These are phyloP conservation scores for Aspergillus fumigatus DNA, from an alignment of 2,329 filamentous ascomycete species.

Conservation along the genomic window DNA sequence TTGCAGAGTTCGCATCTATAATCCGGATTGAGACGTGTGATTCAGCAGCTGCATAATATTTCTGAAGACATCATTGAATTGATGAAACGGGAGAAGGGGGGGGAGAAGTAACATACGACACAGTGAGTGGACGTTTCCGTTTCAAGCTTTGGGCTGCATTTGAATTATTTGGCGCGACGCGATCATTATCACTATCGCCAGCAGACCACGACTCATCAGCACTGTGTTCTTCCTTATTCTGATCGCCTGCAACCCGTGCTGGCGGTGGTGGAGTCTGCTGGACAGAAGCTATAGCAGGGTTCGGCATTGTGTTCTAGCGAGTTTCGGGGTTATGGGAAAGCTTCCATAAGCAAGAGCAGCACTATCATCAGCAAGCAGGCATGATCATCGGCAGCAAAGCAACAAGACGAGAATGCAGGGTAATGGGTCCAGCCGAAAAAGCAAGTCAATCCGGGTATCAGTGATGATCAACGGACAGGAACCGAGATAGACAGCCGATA, in stretches of 20 bases:
- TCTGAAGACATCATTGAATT: neutral
- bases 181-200: constrained; percentile 32
- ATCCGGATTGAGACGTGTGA: neutral
- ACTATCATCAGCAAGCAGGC: neutral
- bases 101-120: constrained; percentile 28
- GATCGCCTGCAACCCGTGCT: constrained; percentile 17
- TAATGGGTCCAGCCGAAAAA: neutral
- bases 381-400: constrained; percentile 7
- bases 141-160: constrained; percentile 26
- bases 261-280: constrained; percentile 18
- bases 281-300: constrained; percentile 19
- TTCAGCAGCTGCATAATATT: neutral
- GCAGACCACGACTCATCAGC: constrained; percentile 32
- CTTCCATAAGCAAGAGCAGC: neutral
- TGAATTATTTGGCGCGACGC: constrained; percentile 23
- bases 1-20: constrained; percentile 42
- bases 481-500: neutral
- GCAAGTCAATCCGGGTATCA: neutral
- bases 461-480: neutral
- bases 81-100: neutral
- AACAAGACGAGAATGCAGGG: neutral
- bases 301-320: constrained; percentile 35
- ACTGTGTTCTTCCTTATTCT: constrained; percentile 29
- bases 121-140: constrained; percentile 35
- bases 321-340: constrained; percentile 21